A percentile compares a stretch with the other conserved stretches of the same genome.
phyloP scores from a whole-genome alignment of 2,329 filamentous ascomycete genomes.

The Raffaelea arxii region DNA sequence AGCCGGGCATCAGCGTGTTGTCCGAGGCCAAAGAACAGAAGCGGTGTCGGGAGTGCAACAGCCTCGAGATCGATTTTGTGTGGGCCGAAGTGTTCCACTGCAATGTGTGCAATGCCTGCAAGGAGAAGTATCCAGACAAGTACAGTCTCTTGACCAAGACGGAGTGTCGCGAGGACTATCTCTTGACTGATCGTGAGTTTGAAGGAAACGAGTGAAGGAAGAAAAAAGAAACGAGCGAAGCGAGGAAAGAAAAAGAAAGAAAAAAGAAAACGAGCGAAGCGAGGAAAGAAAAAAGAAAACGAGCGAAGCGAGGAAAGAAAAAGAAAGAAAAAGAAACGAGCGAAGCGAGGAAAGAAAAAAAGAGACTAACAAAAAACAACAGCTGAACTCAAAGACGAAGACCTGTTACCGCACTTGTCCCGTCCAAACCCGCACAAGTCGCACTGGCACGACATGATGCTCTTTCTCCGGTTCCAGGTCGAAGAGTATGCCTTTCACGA shows the following conservation, averaged over 20 bases:
- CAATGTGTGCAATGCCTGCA: constrained; percentile 71
- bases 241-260: no score
- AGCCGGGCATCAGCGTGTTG: constrained; percentile 75
- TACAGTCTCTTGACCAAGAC: constrained; percentile 96
- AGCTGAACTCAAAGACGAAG: constrained; percentile 85
- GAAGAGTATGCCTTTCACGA: constrained; percentile 83
- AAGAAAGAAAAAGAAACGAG: background rate
- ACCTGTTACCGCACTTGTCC: constrained; percentile 77
- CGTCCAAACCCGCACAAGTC: constrained; percentile 91
- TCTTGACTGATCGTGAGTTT: constrained; percentile 78
- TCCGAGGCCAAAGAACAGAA: constrained; percentile 54
- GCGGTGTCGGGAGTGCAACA: constrained; percentile 74
- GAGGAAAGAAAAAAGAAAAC: background rate
- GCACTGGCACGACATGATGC: constrained; percentile 98
- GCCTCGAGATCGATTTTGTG: constrained; percentile 84
- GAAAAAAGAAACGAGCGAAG: background rate
- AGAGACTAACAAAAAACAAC: background rate
- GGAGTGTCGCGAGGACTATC: constrained; percentile 89
- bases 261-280: background rate
- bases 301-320: background rate
- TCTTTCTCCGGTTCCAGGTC: constrained; percentile 87
- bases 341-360: background rate
- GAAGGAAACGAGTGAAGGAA: background rate
- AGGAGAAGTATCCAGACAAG: constrained; percentile 82
- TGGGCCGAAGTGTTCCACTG: constrained; percentile 80